These are phyloP conservation scores for Talaromyces sp. DNA, from an alignment of 2,329 filamentous ascomycete genomes.

Conservation along the genomic window DNA sequence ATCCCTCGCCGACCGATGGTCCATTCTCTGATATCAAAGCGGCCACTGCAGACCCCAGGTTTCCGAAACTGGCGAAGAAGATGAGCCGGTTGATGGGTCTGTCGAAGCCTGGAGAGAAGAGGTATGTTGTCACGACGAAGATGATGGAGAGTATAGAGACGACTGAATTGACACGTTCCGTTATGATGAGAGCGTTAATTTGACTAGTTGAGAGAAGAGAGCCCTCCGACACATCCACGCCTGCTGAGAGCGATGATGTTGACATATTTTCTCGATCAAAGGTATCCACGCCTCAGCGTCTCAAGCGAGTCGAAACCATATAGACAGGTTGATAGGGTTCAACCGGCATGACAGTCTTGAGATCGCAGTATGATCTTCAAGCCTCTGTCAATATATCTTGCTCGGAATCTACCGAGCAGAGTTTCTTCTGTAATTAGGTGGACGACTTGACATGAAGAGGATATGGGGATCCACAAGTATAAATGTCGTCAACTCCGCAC, in stretches of 20 bases:
- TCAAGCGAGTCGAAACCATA: not conserved
- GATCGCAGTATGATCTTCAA: not conserved
- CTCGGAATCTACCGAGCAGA: not conserved
- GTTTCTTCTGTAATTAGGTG: not conserved
- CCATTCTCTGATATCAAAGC: constrained; percentile 66
- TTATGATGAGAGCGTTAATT: constrained; percentile 16
- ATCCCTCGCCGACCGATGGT: constrained; percentile 45
- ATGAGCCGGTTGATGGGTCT: constrained; percentile 67
- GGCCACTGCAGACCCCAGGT: constrained; percentile 69
- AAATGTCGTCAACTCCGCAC: not conserved
- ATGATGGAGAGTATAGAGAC: constrained; percentile 22
- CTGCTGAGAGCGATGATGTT: not conserved
- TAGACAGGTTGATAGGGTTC: not conserved
- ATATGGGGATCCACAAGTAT: not conserved
- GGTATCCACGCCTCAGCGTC: not conserved
- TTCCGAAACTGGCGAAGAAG: constrained; percentile 75
- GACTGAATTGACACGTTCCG: constrained; percentile 23
- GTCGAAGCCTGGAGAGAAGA: constrained; percentile 21
- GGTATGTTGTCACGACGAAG: constrained; percentile 24
- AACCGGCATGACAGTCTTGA: not conserved
- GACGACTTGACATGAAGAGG: not conserved
- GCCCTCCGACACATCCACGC: not conserved
- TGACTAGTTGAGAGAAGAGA: constrained; percentile 9
- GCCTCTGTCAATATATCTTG: not conserved
- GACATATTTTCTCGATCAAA: not conserved